phyloP scores from a whole-genome alignment of 192 early-diverging fungal species.

The Coemansia aciculifera region DNA sequence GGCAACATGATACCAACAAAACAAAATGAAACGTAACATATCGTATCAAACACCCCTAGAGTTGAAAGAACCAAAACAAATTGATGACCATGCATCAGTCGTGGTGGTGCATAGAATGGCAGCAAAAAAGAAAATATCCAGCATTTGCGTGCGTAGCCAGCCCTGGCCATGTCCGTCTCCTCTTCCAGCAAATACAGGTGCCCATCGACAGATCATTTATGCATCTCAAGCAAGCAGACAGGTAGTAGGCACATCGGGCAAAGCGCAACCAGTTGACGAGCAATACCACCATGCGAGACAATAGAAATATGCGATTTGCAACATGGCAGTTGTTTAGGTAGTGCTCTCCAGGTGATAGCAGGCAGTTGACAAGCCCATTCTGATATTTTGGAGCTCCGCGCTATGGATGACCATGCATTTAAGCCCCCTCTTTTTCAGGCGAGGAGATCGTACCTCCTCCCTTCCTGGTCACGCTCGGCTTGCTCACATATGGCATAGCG shows the following conservation, averaged over 20 bases:
- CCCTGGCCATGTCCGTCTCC: neutral
- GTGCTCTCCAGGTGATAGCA: neutral
- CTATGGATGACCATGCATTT: conserved; percentile 4
- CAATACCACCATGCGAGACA: neutral
- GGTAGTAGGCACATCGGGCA: neutral
- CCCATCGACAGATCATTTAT: conserved; percentile 4
- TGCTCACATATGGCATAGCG: neutral
- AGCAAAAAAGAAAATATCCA: neutral
- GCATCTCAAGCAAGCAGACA: neutral
- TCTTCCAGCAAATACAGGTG: neutral
- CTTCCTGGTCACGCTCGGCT: neutral
- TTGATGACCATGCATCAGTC: neutral
- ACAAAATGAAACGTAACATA: neutral
- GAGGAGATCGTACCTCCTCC: neutral
- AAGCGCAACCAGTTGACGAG: neutral
- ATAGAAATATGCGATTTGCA: neutral
- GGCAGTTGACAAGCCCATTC: neutral
- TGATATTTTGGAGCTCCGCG: conserved; percentile 4
- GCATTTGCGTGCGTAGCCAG: neutral
- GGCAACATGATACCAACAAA: conserved; percentile 5
- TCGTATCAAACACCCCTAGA: neutral
- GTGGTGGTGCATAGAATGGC: neutral
- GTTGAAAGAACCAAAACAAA: neutral
- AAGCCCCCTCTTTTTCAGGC: neutral
- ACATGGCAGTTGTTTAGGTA: neutral